Conservation (phyloP, 2,329 filamentous ascomycete species). For the Talaromyces sp. region DNA sequence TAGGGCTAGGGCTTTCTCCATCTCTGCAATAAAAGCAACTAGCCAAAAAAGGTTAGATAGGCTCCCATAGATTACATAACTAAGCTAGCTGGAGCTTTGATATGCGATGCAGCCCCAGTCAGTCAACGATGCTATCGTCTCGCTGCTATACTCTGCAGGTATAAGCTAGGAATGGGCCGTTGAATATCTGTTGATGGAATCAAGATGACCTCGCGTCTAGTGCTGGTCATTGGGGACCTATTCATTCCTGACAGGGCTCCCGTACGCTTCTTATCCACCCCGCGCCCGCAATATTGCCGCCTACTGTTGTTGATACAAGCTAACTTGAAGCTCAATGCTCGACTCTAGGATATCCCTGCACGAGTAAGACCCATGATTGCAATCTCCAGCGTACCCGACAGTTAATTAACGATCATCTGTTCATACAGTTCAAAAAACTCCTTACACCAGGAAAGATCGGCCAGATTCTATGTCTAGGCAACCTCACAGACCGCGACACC, state of each 20-base stretch:
- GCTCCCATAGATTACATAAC: constrained; percentile 7
- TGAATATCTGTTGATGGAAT: constrained; percentile 20
- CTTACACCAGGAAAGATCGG: constrained; percentile 78
- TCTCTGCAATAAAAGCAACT: neutral
- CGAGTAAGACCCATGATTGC: constrained; percentile 58
- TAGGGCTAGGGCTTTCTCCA: neutral
- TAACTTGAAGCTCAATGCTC: constrained; percentile 12
- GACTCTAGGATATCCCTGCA: constrained; percentile 65
- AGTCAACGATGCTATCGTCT: neutral
- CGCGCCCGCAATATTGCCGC: constrained; percentile 2
- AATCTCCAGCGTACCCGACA: neutral
- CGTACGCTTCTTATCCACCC: constrained; percentile 41
- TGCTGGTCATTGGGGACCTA: constrained; percentile 86
- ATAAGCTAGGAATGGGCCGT: constrained; percentile 25
- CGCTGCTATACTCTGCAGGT: neutral
- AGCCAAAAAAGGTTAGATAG: neutral
- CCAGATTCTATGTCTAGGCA: constrained; percentile 73
- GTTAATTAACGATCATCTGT: neutral
- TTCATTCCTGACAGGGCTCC: constrained; percentile 90
- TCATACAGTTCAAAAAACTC: constrained; percentile 71
- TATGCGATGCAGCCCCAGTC: neutral
- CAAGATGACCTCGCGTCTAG: constrained; percentile 74
- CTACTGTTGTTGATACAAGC: constrained; percentile 7
- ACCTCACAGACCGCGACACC: constrained; percentile 72
- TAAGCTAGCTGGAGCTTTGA: neutral